Base-by-base conservation (phyloP, 768 basidiomycete species). In the Exidia glandulosa region DNA sequence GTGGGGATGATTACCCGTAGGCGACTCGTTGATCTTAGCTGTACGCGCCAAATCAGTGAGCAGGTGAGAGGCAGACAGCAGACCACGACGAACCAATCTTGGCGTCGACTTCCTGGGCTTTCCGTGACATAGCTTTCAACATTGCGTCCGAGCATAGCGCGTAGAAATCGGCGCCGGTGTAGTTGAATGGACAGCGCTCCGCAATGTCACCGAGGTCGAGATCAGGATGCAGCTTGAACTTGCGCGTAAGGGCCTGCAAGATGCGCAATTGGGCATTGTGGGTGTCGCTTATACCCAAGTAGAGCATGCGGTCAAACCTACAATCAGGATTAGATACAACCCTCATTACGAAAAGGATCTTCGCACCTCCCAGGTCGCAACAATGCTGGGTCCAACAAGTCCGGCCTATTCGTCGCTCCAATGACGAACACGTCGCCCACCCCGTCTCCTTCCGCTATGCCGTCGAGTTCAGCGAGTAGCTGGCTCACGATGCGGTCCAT, bases 401-500 rank as follows among this genome's bases (percentile, higher is more conserved):
- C 94, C 0, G 94, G 94, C 13, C 94, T 79, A 70, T 97, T 97
- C 14, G 94, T 97, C 16, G 94, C 94, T 3, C 93, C 94, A 70
- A 97, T 90, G 14, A 97, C 94, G 70, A 94, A 96, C 0, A 96
- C 87, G 66, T 90, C 85, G 19, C 80, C 75, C 0, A 80, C 80
- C n/a, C 74, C 74, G 31, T 76, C 74, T 2, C 85, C 84, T 29
- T 74, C 72, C 9, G 85, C 78, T 83, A 95, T 90, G 2, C 94
- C 94, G 74, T 97, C 94, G 45, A 97, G 77, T 72, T 97, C 94
- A 7, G 94, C 92, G 36, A 97, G 74, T 32, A 96, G 76, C 73
- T 96, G 94, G 66, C 90, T 94, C 60, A 97, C 94, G 67, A 97
- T 96, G 19, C 94, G 82, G 71, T 97, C 94, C 94, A 97, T 97